Evolutionary conservation across 257 asterid genomes (phyloP), one percentile per base, ranked within the genome.

Genomic region (Penstemon davidsonii): DNA sequence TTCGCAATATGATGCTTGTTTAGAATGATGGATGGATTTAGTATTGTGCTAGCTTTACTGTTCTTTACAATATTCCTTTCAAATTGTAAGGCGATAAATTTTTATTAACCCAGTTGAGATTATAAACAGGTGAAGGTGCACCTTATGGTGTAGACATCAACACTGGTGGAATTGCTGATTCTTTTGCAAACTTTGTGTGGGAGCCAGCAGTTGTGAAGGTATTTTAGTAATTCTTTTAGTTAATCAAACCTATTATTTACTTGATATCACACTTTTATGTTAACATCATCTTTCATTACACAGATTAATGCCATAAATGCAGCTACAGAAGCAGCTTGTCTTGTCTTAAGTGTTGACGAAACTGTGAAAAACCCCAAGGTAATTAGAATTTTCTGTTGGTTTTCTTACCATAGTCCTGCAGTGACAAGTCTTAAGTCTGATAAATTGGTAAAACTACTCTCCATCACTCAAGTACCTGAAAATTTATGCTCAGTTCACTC

Each of bases 251-350:
- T n/a, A 6, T 38, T 25, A 25, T 25, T 25, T 25, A 25, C 33
- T 39, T 69, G 15, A 40, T 13, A 3, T 45, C 45, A 38, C 65
- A 15, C 62, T 59, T 61, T 8, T 10, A 59, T 47, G 7, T 25
- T 25, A 25, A 25, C 33, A 3, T 12, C 9, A 25, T 37, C 33
- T 70, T 45, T 13, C 25, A n/a, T 62, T 62, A 55, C 47, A 49
- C 83, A 88, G 97, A 84, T 91, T 49, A 88, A 88, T 78, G 96
- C 97, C 73, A 91, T 91, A 55, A 88, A 91, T 69, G 97, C 96
- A 7, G 96, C 97, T 42, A 88, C 96, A 0, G 97, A 91, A 83
- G 97, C 96, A 38, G 96, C 95, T 64, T 91, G 95, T 80, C 89
- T 88, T 15, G 85, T 91, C 62, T 70, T 88, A 60, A 88, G 95